Conservation (phyloP, 345 rosid genomes). For the Punica granatum region DNA sequence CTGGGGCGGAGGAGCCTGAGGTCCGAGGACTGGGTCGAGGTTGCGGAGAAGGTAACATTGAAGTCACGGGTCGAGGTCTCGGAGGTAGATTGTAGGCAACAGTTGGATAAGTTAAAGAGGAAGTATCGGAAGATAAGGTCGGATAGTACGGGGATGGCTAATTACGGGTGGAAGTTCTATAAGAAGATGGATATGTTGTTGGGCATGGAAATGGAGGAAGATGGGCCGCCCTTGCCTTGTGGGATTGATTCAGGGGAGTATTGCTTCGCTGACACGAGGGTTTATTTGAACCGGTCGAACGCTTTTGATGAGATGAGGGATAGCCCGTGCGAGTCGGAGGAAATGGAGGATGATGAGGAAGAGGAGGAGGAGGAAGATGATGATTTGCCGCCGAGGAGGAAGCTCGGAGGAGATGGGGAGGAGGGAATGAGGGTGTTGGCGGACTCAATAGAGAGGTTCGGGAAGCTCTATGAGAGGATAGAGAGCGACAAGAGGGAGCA, state of each 20-base stretch:
- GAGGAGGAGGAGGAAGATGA: constrained; percentile 22
- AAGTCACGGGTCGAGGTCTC: constrained; percentile 15
- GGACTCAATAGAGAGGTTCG: constrained; percentile 42
- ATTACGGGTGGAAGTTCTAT: constrained; percentile 32
- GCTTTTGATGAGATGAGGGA: constrained; percentile 57
- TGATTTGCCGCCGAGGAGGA: constrained; percentile 19
- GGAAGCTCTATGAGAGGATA: constrained; percentile 49
- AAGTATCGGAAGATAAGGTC: constrained; percentile 37
- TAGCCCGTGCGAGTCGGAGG: constrained; percentile 46
- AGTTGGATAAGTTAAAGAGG: constrained; percentile 41
- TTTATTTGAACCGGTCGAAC: constrained; percentile 47
- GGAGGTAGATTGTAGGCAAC: constrained; percentile 37
- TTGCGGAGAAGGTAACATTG: constrained; percentile 45
- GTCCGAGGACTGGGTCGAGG: constrained; percentile 44
- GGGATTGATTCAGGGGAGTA: constrained; percentile 57
- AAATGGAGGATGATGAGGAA: constrained; percentile 25
- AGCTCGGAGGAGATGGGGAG: constrained; percentile 12
- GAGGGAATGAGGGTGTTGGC: constrained; percentile 36
- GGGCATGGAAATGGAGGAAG: constrained; percentile 14
- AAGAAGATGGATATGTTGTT: constrained; percentile 52
- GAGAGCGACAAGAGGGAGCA: constrained; percentile 51
- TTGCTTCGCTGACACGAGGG: constrained; percentile 39
- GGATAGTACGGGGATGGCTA: constrained; percentile 22
- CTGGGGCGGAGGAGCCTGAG: constrained; percentile 45
- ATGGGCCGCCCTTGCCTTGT: constrained; percentile 36